Evolutionary conservation across 805 yeast species (phyloP).

Genomic region (Alloascoidea hylecoeti): DNA sequence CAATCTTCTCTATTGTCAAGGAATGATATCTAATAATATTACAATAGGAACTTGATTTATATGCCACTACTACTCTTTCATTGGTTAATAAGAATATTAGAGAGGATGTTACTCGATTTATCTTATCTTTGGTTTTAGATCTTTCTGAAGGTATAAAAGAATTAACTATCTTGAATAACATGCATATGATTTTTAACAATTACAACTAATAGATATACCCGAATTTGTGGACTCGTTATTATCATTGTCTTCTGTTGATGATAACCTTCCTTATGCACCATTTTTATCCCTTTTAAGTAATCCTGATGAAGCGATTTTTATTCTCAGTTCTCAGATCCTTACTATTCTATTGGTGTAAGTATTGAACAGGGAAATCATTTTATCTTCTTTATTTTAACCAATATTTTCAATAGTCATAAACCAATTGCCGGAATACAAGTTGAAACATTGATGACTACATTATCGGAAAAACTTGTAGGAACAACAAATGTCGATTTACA

Average conservation of each 20-base stretch:
- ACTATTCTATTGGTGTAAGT: slow-evolving; percentile 28
- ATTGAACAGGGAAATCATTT: not conserved
- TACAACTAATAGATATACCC: slow-evolving; percentile 12
- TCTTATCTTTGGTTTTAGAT: slow-evolving; percentile 49
- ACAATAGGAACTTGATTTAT: slow-evolving; percentile 30
- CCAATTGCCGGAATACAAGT: not conserved
- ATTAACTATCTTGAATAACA: slow-evolving; percentile 20
- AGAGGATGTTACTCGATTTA: slow-evolving; percentile 53
- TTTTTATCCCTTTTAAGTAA: slow-evolving; percentile 35
- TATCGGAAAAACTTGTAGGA: not conserved
- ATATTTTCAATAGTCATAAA: not conserved
- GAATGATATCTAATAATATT: slow-evolving; percentile 12
- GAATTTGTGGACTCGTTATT: slow-evolving; percentile 22
- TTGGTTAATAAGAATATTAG: slow-evolving; percentile 38
- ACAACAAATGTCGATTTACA: slow-evolving; percentile 30
- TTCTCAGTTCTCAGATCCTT: slow-evolving; percentile 41
- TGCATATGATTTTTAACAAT: too few relatives aligned
- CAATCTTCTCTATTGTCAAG: slow-evolving; percentile 11
- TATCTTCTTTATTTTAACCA: slow-evolving; percentile 1
- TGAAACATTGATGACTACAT: not conserved
- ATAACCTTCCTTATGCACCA: slow-evolving; percentile 37
- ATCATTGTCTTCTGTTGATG: slow-evolving; percentile 24
- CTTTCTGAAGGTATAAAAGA: slow-evolving; percentile 17
- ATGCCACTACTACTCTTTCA: slow-evolving; percentile 38
- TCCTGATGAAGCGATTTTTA: slow-evolving; percentile 40